Base-by-base conservation (phyloP, 441 rosid species). In the Omphalea diandra region DNA sequence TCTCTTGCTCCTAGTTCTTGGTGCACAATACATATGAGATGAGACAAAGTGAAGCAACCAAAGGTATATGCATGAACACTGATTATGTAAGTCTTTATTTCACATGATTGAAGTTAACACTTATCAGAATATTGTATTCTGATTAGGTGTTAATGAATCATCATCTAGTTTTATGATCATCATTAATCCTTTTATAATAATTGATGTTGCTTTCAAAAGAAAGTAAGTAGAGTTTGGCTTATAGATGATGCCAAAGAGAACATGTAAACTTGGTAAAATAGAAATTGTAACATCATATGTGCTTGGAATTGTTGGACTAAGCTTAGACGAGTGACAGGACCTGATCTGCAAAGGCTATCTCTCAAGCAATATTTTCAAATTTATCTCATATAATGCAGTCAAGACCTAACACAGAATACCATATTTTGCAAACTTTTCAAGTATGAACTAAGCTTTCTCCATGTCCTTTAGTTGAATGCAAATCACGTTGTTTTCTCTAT, bases 151-250 rank as follows among this genome's bases (percentile, higher is more conserved):
- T 36, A 27, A 5, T 60, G 47, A 38, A 24, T 60, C 31, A 60
- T 36, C 7, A 5, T 20, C 31, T 5, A 36, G 5, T 2, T 18
- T 7, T 50, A 20, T 22, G 27, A 20, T 50, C 11, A 22, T 22
- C n/a, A 8, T 11, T 4, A 24, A 24, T 57, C 33, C 29, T 55
- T 12, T 22, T 40, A 61, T 14, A 40, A 24, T 38, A 24, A 12
- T 61, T 40, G 11, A 36, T 60, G 5, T 36, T 59, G 64, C 46
- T 36, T 35, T 58, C 63, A 33, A 7, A 58, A 58, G 43, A 58
- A 58, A 32, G 12, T 32, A 5, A 41, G 7, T 3, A 58, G 43
- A 9, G 1, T 7, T 58, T n/a, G 63, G 12, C 26, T 59, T 26
- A 7, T 1, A 26, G 41, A 32, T 57, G 11, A 32, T 32, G 41